Base-by-base conservation (phyloP, 805 yeast species). In the Kodamaea laetipori region DNA sequence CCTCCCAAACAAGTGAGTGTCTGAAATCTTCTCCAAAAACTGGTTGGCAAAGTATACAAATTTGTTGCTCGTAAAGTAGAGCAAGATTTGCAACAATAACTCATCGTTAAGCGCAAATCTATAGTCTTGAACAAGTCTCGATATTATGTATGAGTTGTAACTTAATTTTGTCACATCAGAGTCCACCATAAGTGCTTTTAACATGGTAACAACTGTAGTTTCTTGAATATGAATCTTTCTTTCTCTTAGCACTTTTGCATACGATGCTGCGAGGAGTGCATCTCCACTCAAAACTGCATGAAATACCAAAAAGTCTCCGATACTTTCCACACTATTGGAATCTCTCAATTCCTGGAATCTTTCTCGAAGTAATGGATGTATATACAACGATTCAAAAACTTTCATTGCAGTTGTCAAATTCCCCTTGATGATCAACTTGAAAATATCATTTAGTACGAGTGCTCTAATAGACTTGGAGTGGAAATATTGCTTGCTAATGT, bases 251-350 rank as follows among this genome's bases (percentile, higher is more conserved):
- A 27, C 28, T 24, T 26, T 16, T 9, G 25, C 13, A 35, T 50
- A 55, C 26, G 62, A 50, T 8, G 56, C 30, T 3, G 63, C 64
- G 6, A 60, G 39, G 8, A 61, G 28, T 10, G 51, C 51, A 6
- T 61, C 64, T 3, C 66, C 66, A 9, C 49, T 44, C 3, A 41
- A 12, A 4, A 47, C 44, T 2, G 63, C 45, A 33, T 52, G 58
- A 2, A 30, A 27, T 1, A 60, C 44, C 7, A 63, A 21, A 17
- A 49, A 19, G 25, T 50, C 53, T 15, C 46, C 57, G 8, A 41
- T 39, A 2, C 25, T 24, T 24, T n/a, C 5, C 6, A 7, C 15
- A 6, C 10, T 15, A 1, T 27, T 21, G 8, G 24, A 21, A 6
- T 8, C 19, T 25, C 4, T 18, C 4, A 40, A 8, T 3, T 17